Evolutionary conservation across 495 filamentous ascomycete species (phyloP).

Genomic region (Hypoxylon subgilvum): DNA sequence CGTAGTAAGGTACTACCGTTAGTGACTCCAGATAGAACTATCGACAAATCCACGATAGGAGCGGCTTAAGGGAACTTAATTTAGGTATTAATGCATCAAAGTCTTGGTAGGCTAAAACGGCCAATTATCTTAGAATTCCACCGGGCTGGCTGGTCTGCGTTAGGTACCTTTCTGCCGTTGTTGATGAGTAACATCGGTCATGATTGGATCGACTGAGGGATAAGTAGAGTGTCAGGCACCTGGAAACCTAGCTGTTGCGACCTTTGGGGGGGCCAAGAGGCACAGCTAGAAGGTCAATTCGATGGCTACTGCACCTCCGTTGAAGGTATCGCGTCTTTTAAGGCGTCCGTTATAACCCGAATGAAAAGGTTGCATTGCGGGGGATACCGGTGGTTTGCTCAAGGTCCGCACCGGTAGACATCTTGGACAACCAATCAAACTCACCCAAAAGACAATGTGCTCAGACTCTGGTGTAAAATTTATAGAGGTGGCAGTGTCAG

Average conservation of each 20-base stretch:
- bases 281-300: neutral
- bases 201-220: conserved; percentile 19
- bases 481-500: conserved; percentile 17
- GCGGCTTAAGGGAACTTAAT: conserved; percentile 34
- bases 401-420: conserved; percentile 14
- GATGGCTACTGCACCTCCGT: conserved; percentile 8
- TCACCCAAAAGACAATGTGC: conserved; percentile 27
- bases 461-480: conserved; percentile 21
- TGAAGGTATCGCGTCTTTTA: conserved; percentile 28
- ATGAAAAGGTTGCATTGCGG: conserved; percentile 29
- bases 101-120: conserved; percentile 30
- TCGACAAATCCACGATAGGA: conserved; percentile 17
- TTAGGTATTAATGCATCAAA: conserved; percentile 33
- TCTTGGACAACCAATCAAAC: conserved; percentile 19
- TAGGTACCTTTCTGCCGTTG: neutral
- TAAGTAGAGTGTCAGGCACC: neutral
- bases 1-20: neutral
- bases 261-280: neutral
- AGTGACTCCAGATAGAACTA: conserved; percentile 6
- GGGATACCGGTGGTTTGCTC: conserved; percentile 17
- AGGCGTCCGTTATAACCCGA: conserved; percentile 28
- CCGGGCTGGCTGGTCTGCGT: conserved; percentile 20
- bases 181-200: conserved; percentile 6
- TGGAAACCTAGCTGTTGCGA: conserved; percentile 16
- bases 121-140: conserved; percentile 26